Base-by-base conservation (phyloP, 2,329 filamentous ascomycete genomes). In the Thelonectria olida region DNA sequence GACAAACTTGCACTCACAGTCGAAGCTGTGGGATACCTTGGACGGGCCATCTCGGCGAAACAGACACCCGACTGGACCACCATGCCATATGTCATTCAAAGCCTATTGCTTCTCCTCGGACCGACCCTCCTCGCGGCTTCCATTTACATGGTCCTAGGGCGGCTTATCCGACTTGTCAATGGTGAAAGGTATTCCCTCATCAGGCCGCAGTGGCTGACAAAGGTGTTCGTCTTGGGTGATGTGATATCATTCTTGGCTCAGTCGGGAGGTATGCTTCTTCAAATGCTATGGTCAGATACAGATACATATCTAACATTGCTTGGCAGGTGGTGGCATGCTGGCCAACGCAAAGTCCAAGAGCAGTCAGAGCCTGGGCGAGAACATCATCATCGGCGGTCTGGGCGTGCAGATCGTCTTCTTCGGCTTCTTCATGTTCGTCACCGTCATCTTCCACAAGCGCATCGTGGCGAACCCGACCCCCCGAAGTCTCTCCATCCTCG, bases 341-440 rank as follows among this genome's bases (percentile, higher is more conserved):
- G 57, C 61, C 19, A 41, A 22, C 4, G 67, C 61, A 7, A 64
- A 61, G 19, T 22, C 64, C 54, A 71, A 78, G 19, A 25, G 34
- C 8, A 23, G 47, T 19, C 12, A 55, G 12, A 38, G 54, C 7
- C 65, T 71, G 1, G 82, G 80, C 25, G 72, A 81, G 52, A 75
- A 79, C 7, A 71, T 87, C 34, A 80, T 87, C 9, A 72, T 87
- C 9, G 80, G 65, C 3, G 85, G 85, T 7, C 73, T 88, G 1
- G 71, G 80, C 7, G 69, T 87, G 3, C 85, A 88, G 65, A 76
- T 88, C 8, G 36, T 83, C n/a, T 79, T 83, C 54, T 86, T 88
- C 56, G 75, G 75, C 2, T 72, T 85, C 44, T 88, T 88, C 64
- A 73, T 85, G 17, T 48, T 80, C 2, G 75, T 79, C 0, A 76